These are phyloP conservation scores for Wakefieldia striispora DNA, from an alignment of 768 basidiomycete genomes.

Conservation along the genomic window DNA sequence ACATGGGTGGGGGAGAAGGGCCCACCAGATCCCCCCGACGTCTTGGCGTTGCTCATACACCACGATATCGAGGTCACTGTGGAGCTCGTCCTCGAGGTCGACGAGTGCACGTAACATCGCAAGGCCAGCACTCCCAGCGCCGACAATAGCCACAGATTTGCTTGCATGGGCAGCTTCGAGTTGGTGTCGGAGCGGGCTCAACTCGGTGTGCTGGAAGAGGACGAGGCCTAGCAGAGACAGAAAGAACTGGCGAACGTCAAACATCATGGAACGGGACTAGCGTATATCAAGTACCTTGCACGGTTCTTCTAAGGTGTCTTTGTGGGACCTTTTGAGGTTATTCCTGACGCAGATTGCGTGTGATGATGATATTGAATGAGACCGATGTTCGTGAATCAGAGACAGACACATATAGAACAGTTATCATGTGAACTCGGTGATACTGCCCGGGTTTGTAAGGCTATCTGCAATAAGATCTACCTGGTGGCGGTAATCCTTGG, in stretches of 20 bases:
- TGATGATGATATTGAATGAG: too few species aligned
- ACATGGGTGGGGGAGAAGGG: not conserved
- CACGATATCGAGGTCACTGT: slow-evolving; percentile 43
- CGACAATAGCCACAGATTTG: slow-evolving; percentile 57
- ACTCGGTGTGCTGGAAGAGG: slow-evolving; percentile 6
- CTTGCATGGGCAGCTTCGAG: not conserved
- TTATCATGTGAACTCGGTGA: too few species aligned
- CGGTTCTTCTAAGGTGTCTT: too few species aligned
- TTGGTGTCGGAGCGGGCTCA: not conserved
- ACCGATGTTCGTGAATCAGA: too few species aligned
- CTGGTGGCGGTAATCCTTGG: too few species aligned
- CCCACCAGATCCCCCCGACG: slow-evolving; percentile 59
- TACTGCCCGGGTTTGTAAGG: too few species aligned
- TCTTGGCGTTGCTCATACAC: slow-evolving; percentile 52
- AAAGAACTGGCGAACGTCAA: slow-evolving; percentile 6
- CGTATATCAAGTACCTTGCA: too few species aligned
- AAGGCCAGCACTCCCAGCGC: slow-evolving; percentile 56
- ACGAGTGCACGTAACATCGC: slow-evolving; percentile 49
- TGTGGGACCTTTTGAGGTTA: too few species aligned
- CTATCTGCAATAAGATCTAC: too few species aligned
- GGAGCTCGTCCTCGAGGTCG: slow-evolving; percentile 42
- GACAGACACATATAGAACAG: too few species aligned
- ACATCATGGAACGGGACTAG: slow-evolving; percentile 3
- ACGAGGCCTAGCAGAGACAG: slow-evolving; percentile 9
- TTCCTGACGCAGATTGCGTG: too few species aligned